These are phyloP conservation scores for Gracilariopsis chorda DNA, from an alignment of 23 red algal genomes.

Conservation along the genomic window DNA sequence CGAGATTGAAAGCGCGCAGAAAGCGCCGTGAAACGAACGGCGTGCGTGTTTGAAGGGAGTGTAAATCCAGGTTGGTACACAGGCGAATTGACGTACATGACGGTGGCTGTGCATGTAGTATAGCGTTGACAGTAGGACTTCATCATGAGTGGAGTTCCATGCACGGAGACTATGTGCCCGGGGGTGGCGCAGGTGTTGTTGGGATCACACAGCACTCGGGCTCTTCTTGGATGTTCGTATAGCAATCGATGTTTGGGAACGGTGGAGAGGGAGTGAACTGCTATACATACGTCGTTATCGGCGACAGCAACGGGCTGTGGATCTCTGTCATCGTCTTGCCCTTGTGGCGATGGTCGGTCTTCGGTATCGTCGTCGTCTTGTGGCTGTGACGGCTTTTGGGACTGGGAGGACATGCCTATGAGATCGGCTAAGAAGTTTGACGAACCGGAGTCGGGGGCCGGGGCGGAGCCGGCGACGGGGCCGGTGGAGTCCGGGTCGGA, in stretches of 20 bases:
- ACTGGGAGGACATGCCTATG: too few species aligned
- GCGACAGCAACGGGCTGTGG: too few species aligned
- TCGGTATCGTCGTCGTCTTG: too few species aligned
- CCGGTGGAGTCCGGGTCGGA: too few species aligned
- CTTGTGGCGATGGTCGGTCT: too few species aligned
- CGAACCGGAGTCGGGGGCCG: too few species aligned
- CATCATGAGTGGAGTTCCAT: slow-evolving; percentile 15
- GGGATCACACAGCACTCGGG: slow-evolving; percentile 13
- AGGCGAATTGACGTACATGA: slow-evolving; percentile 29
- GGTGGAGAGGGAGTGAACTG: not conserved
- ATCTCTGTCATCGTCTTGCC: too few species aligned
- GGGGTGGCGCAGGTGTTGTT: slow-evolving; percentile 15
- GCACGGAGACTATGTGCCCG: slow-evolving; percentile 9
- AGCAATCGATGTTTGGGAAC: not conserved
- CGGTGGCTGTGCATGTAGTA: not conserved
- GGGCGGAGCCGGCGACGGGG: too few species aligned
- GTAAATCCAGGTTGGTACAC: not conserved
- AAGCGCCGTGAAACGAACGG: not conserved
- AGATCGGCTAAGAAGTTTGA: too few species aligned
- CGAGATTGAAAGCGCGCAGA: not conserved
- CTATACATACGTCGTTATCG: slow-evolving; percentile 13
- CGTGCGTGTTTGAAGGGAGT: not conserved
- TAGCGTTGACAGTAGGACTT: not conserved
- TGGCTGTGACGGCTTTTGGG: too few species aligned
- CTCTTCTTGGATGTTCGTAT: not conserved